Evolutionary conservation across 2,329 filamentous ascomycete species (phyloP), one percentile per base, ranked within the genome.

Genomic region (Phaeophleospora eucalypticola): DNA sequence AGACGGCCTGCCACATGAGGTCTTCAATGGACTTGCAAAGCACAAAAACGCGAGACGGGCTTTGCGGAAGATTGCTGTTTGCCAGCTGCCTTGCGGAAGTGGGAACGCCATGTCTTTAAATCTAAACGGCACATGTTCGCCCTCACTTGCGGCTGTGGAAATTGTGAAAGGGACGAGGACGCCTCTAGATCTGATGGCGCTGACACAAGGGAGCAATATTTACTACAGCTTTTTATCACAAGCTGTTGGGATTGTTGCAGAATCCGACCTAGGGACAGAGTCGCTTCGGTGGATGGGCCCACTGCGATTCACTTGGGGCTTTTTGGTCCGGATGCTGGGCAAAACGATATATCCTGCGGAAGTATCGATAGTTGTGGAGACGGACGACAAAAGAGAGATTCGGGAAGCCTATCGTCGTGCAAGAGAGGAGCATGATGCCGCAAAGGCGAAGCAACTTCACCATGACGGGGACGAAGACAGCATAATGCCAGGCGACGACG

Each of bases 91-190:
- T 1, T 95, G 90, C 63, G 93, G 93, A 12, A 93, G 87, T 41
- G 93, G 93, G 4, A 98, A 98, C 66, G 93, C 88, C 17, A 86
- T 97, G 82, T 87, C 87, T 53, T 84, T 86, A 71, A 97, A 96
- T 66, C 71, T 94, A 38, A 89, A 88, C 56, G 93, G 91, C 4
- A 90, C 89, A 0, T 79, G 84, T 53, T 82, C 80, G 53, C 79
- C 86, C 7, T 86, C 82, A 49, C 67, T 87, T 37, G 89, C 90
- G 0, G 88, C 91, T 1, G 72, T 97, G 51, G 84, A 82, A 18
- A 83, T 96, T 38, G 80, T 96, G 61, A 98, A 98, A 67, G 91
- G 89, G 9, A 71, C 91, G 12, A 78, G 83, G n/a, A 93, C 84
- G 9, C 83, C 88, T 0, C 67, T 98, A 43, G 93, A 98, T 64